These are phyloP conservation scores for Wickerhamiella dianesei DNA, from an alignment of 805 yeast genomes.

Conservation along the genomic window DNA sequence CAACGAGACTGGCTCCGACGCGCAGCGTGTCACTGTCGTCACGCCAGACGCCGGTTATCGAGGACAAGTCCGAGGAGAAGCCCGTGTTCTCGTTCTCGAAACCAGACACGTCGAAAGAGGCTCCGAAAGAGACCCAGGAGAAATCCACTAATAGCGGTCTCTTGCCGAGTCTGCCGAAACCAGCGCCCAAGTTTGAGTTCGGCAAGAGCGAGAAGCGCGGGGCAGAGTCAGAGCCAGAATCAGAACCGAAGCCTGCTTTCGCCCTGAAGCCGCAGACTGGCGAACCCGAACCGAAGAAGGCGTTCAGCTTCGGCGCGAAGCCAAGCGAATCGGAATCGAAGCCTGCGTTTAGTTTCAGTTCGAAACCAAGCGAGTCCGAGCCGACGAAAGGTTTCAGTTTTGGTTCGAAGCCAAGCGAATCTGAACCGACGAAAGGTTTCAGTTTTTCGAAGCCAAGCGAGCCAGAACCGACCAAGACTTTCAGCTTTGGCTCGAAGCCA, in stretches of 20 bases:
- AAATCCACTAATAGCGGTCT: background rate
- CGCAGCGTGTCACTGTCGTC: background rate
- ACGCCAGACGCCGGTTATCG: background rate
- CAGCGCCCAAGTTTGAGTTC: background rate
- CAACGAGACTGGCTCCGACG: background rate
- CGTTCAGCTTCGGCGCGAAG: constrained; percentile 6
- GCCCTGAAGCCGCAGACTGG: too few relatives aligned
- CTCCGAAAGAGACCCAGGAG: constrained; percentile 2
- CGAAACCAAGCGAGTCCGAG: too few relatives aligned
- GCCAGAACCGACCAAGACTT: too few relatives aligned
- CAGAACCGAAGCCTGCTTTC: constrained; percentile 3
- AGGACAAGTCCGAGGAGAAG: constrained; percentile 3
- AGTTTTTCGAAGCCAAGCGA: too few relatives aligned
- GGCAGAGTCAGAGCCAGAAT: background rate
- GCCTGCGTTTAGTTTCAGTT: background rate
- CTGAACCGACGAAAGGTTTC: too few relatives aligned
- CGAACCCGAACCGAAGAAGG: constrained; percentile 4
- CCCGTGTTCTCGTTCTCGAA: constrained; percentile 8
- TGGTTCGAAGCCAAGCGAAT: background rate
- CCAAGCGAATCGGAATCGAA: too few relatives aligned
- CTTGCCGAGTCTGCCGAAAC: background rate
- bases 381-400: too few relatives aligned
- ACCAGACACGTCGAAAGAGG: background rate
- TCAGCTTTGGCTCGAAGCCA: too few relatives aligned
- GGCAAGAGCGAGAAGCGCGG: background rate